Evolutionary conservation across 352 stramenopile genomes (phyloP).

Genomic region (Globisporangium middletonii): DNA sequence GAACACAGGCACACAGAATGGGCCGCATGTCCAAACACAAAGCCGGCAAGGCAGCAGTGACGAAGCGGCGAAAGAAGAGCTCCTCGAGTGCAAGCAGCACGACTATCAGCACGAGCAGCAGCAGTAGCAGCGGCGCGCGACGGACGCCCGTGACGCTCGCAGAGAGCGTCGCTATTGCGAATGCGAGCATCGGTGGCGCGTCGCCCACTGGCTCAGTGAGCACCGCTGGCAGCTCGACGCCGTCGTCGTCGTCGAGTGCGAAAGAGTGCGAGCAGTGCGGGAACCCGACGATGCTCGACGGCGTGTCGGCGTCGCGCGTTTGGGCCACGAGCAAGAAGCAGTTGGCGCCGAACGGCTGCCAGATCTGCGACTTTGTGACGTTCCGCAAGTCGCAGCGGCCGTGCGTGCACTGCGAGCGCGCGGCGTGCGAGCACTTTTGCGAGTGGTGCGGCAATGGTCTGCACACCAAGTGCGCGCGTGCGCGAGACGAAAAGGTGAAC

Average conservation of each 20-base stretch:
- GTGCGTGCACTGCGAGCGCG: constrained; percentile 56
- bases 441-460: constrained; percentile 82
- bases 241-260: constrained; percentile 8
- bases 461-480: constrained; percentile 62
- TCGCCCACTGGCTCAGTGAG: constrained; percentile 12
- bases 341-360: constrained; percentile 42
- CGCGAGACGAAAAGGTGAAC: constrained; percentile 43
- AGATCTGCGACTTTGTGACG: constrained; percentile 79
- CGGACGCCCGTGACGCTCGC: constrained; percentile 13
- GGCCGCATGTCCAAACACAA: constrained; percentile 18
- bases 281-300: constrained; percentile 26
- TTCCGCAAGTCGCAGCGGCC: constrained; percentile 60
- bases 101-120: background rate
- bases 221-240: constrained; percentile 12
- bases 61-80: constrained; percentile 12
- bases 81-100: background rate
- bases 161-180: constrained; percentile 12
- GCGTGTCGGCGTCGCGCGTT: constrained; percentile 29
- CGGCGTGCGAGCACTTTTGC: constrained; percentile 73
- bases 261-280: constrained; percentile 54
- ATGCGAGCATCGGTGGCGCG: background rate
- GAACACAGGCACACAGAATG: constrained; percentile 3
- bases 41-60: constrained; percentile 11
- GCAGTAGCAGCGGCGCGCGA: constrained; percentile 22
- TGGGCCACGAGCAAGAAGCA: constrained; percentile 45